A percentile compares a stretch with the other conserved stretches of the same genome.
phyloP scores from a whole-genome alignment of 2,329 filamentous ascomycete genomes.

The Clonostachys byssicola region DNA sequence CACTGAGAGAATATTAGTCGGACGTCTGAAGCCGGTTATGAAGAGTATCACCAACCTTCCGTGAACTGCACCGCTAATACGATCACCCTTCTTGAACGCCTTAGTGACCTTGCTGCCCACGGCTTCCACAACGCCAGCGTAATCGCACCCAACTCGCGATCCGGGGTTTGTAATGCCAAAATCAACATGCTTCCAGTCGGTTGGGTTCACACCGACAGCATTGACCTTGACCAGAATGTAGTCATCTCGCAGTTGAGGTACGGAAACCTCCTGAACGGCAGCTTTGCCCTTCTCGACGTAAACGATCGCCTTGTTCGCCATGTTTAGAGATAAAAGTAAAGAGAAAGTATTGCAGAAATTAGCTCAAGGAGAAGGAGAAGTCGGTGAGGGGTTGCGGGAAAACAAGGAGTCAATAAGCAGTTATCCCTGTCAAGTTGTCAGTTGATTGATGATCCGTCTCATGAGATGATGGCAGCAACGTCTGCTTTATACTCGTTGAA shows the following conservation, averaged over 20 bases:
- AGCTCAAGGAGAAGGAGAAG: too few species aligned
- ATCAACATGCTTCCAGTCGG: conserved; percentile 25
- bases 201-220: conserved; percentile 27
- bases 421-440: too few species aligned
- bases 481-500: too few species aligned
- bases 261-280: conserved; percentile 1
- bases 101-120: conserved; percentile 36
- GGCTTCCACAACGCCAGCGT: conserved; percentile 38
- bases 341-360: too few species aligned
- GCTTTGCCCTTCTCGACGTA: conserved; percentile 1
- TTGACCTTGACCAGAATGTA: conserved; percentile 22
- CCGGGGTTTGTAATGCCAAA: conserved; percentile 5
- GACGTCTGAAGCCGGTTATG: neutral
- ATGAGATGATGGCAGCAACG: too few species aligned
- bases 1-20: neutral
- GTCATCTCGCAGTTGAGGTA: conserved; percentile 5
- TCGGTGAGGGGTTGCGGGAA: too few species aligned
- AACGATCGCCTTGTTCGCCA: conserved; percentile 3
- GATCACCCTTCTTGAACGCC: conserved; percentile 39
- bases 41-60: conserved; percentile 13
- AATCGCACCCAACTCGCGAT: conserved; percentile 35
- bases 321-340: neutral
- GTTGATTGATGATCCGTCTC: too few species aligned
- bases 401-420: too few species aligned
- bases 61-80: conserved; percentile 33